These are phyloP conservation scores for Knoxia roxburghii DNA, from an alignment of 257 asterid genomes.

Conservation along the genomic window DNA sequence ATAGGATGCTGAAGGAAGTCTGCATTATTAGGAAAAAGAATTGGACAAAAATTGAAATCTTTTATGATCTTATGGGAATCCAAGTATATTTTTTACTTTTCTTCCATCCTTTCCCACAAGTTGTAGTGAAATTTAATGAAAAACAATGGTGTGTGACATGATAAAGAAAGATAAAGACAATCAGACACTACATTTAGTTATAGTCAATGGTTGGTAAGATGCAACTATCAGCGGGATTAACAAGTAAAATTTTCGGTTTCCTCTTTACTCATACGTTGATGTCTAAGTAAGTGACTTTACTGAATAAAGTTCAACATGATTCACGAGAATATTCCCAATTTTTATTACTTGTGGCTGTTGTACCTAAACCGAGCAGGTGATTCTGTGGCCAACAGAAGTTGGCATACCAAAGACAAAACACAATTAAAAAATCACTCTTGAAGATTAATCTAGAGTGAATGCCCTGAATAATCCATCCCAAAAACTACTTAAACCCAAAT, in stretches of 20 bases:
- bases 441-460: too few relatives aligned
- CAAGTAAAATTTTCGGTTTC: not conserved
- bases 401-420: too few relatives aligned
- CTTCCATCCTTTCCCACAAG: too few relatives aligned
- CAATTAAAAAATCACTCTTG: too few relatives aligned
- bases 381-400: too few relatives aligned
- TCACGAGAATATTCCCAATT: not conserved
- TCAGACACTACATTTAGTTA: too few relatives aligned
- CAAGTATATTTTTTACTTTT: too few relatives aligned
- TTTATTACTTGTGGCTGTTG: slow-evolving; percentile 3
- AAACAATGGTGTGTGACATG: not conserved
- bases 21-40: not conserved
- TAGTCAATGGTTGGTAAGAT: not conserved
- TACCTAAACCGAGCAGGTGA: not conserved
- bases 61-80: not conserved
- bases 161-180: too few relatives aligned
- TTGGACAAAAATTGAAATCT: not conserved
- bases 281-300: not conserved
- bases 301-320: not conserved
- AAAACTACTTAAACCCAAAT: not conserved
- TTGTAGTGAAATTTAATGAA: too few relatives aligned
- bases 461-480: not conserved
- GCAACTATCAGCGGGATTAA: not conserved
- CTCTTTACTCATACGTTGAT: not conserved
- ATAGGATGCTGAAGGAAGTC: not conserved